Evolutionary conservation across 345 rosid species (phyloP), one percentile per base, ranked within the genome.

Genomic region (Arabis alpina): DNA sequence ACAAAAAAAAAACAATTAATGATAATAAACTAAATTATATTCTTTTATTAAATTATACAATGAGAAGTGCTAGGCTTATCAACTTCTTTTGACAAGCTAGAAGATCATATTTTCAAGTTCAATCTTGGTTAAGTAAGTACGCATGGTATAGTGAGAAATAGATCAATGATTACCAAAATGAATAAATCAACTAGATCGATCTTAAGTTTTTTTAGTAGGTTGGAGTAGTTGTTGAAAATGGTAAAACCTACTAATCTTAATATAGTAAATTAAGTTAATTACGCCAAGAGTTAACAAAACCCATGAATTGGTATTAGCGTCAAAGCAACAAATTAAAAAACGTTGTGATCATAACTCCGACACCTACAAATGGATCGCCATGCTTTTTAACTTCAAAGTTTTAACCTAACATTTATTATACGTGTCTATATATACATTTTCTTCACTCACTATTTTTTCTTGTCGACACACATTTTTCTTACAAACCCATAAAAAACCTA

Each of bases 351-450:
- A 68, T 61, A 45, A 68, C 57, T 60, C 58, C 78, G 45, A 68
- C 78, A 75, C 19, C 27, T 53, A 61, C 32, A 12, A 61, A 39
- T 75, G 78, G 68, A 67, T 51, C 5, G 36, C 73, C 78, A 68
- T 75, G n/a, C 74, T 13, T 36, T 36, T 34, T 8, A 13, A 41
- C 11, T 44, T 24, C 16, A n/a, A 34, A 32, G 6, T 34, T 58
- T n/a, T 42, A 45, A 59, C 72, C 36, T 58, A 59, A 27, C 43
- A 36, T 59, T 43, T 36, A 2, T 51, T 24, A 1, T 52, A 60
- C 66, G 2, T 74, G 43, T 54, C 73, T 75, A 68, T 68, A 68
- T 61, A 68, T 68, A 68, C 51, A 32, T 12, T 61, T 45, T 53
- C 14, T 36, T 43, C 66, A 2, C 39, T 50, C 58, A 14, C 63